Conservation (phyloP, 805 yeast species). For the Phaffomyces opuntiae region DNA sequence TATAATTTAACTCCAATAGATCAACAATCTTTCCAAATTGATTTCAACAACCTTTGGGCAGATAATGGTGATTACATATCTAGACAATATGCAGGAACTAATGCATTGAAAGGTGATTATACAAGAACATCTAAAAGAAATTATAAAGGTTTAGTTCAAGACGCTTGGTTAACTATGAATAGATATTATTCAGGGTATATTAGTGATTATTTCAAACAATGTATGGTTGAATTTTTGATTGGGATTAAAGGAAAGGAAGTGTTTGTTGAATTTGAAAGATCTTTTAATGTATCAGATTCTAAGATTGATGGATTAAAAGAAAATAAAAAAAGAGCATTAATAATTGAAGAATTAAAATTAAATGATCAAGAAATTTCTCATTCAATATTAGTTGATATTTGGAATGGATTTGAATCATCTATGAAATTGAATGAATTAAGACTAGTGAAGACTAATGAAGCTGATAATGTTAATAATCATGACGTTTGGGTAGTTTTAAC, state of each 20-base stretch:
- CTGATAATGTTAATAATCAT: not conserved
- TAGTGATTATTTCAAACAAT: conserved; percentile 38
- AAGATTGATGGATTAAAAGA: conserved; percentile 13
- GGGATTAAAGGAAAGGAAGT: conserved; percentile 30
- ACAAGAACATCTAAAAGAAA: conserved; percentile 37
- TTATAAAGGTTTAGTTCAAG: conserved; percentile 35
- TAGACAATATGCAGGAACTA: conserved; percentile 53
- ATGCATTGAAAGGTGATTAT: conserved; percentile 45
- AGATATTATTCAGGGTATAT: conserved; percentile 37
- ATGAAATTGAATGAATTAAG: conserved; percentile 15
- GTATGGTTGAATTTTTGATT: conserved; percentile 34
- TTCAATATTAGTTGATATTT: conserved; percentile 21
- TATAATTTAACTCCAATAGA: conserved; percentile 5
- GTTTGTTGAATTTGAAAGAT: conserved; percentile 36
- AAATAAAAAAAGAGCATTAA: conserved; percentile 20
- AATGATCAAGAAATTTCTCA: conserved; percentile 12
- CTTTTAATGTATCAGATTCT: conserved; percentile 24
- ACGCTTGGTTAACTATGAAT: conserved; percentile 35
- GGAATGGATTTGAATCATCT: conserved; percentile 20
- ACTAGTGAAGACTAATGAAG: conserved; percentile 1
- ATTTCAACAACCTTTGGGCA: conserved; percentile 46
- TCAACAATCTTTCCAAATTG: conserved; percentile 13
- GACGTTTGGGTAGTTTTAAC: conserved; percentile 18
- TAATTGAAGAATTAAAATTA: conserved; percentile 12
- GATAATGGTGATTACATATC: conserved; percentile 65